phyloP scores from a whole-genome alignment of 768 basidiomycete species.

The Tephrocybe sp. region DNA sequence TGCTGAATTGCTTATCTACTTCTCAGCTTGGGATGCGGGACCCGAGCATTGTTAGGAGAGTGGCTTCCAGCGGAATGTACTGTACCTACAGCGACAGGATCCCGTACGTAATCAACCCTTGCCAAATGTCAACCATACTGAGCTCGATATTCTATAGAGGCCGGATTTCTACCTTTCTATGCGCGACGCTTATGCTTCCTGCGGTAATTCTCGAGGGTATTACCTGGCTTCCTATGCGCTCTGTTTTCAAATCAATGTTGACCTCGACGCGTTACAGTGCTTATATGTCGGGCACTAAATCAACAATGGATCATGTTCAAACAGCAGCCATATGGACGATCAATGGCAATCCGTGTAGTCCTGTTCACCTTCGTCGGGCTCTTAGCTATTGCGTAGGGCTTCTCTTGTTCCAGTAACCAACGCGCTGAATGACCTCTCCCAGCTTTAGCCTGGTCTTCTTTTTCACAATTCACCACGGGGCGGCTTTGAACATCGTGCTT shows the following conservation, averaged over 20 bases:
- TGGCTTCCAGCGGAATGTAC: slow-evolving; percentile 23
- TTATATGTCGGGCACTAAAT: slow-evolving; percentile 20
- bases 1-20: too few relatives aligned
- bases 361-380: slow-evolving; percentile 21
- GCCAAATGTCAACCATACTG: neutral
- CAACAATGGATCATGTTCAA: slow-evolving; percentile 20
- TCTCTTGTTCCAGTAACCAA: neutral
- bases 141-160: slow-evolving; percentile 12
- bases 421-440: neutral
- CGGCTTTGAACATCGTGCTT: slow-evolving; percentile 22
- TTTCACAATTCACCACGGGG: slow-evolving; percentile 19
- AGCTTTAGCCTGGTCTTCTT: slow-evolving; percentile 25
- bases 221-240: neutral
- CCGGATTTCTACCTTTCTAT: slow-evolving; percentile 16
- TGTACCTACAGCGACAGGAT: slow-evolving; percentile 17
- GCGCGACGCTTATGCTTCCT: slow-evolving; percentile 15
- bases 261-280: slow-evolving; percentile 7
- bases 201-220: slow-evolving; percentile 20
- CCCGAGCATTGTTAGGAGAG: slow-evolving; percentile 13
- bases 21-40: slow-evolving; percentile 18
- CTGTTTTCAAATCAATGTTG: too few relatives aligned
- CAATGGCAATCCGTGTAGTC: slow-evolving; percentile 22
- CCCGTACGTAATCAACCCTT: neutral
- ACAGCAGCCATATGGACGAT: slow-evolving; percentile 14
- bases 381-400: slow-evolving; percentile 20